Base-by-base conservation (phyloP, 202 grass and related monocot species). In the Thinopyrum obtusiflorum region DNA sequence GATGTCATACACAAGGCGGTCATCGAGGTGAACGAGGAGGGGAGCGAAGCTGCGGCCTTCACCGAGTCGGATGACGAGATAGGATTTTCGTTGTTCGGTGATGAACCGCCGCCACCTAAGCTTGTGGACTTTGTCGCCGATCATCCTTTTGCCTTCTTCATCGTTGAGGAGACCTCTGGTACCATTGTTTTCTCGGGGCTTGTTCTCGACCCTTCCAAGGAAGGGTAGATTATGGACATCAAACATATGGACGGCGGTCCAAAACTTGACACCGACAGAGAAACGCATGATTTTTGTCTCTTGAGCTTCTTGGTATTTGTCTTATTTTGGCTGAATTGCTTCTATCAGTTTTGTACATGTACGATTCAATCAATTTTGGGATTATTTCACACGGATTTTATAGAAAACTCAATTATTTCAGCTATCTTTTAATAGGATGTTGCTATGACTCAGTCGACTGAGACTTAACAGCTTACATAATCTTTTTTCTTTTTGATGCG, bases 11-110 rank as follows among this genome's bases (percentile, higher is more conserved):
- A 73, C 37, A 73, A 73, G 69, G 69, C 69, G 6, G 69, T 73
- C 37, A 40, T 73, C 12, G 69, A 73, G 69, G 44, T 73, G 69
- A 73, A 73, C 39, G 69, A 73, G 68, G 68, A 72, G 68, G 68
- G 68, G 4, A 72, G 68, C 68, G 68, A 72, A 39, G 68, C 37
- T 21, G 68, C 68, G 6, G 68, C 68, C 20, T 37, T 72, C 11
- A 72, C 68, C 11, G 21, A 72, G 68, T 72, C 68, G 6, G 68
- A 72, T 37, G 68, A 72, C 1, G 68, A 72, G 1, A 25, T 72
- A 12, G 68, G 68, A 2, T 72, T 42, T 39, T 42, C 37, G 4
- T 7, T 42, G 9, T 72, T 25, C 6, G 69, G 25, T 27, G 21
- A 27, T 46, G 69, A 11, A 24, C 69, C 69, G 21, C 24, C 21